Evolutionary conservation across 2,329 filamentous ascomycete genomes (phyloP).

Genomic region (Fusarium stilboides): DNA sequence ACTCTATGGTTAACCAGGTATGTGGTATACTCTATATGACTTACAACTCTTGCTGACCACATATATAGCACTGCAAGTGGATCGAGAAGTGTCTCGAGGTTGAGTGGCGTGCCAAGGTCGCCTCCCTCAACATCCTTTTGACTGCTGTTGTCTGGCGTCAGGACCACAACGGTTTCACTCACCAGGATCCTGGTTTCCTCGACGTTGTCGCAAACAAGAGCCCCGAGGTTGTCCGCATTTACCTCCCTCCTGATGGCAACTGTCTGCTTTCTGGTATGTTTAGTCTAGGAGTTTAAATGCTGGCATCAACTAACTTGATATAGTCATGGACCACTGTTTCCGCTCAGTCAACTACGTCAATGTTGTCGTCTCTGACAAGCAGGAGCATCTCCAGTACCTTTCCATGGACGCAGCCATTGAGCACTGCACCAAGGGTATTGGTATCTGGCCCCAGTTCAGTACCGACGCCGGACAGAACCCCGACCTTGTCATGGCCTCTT

Average conservation of each 20-base stretch:
- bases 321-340: slow-evolving; percentile 81
- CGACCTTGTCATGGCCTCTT: slow-evolving; percentile 82
- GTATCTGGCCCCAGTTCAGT: slow-evolving; percentile 83
- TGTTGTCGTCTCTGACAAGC: slow-evolving; percentile 84
- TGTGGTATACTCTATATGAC: slow-evolving; percentile 14
- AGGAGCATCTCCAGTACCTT: slow-evolving; percentile 83
- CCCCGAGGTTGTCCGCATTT: slow-evolving; percentile 84
- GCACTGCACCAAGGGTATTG: slow-evolving; percentile 84
- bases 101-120: slow-evolving; percentile 80
- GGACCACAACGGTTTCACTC: slow-evolving; percentile 88
- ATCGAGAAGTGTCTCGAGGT: slow-evolving; percentile 86
- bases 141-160: slow-evolving; percentile 86
- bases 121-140: slow-evolving; percentile 84
- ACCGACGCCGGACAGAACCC: slow-evolving; percentile 79
- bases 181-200: slow-evolving; percentile 85
- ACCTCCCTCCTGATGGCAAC: slow-evolving; percentile 85
- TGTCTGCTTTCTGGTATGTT: slow-evolving; percentile 73
- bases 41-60: slow-evolving; percentile 20
- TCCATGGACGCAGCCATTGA: slow-evolving; percentile 79
- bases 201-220: slow-evolving; percentile 86
- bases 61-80: slow-evolving; percentile 81
- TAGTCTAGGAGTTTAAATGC: not conserved
- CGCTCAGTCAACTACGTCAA: slow-evolving; percentile 84
- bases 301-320: slow-evolving; percentile 30
- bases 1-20: slow-evolving; percentile 86